These are phyloP conservation scores for Pinus tabuliformis DNA, from an alignment of 75 land plant species.

Conservation along the genomic window DNA sequence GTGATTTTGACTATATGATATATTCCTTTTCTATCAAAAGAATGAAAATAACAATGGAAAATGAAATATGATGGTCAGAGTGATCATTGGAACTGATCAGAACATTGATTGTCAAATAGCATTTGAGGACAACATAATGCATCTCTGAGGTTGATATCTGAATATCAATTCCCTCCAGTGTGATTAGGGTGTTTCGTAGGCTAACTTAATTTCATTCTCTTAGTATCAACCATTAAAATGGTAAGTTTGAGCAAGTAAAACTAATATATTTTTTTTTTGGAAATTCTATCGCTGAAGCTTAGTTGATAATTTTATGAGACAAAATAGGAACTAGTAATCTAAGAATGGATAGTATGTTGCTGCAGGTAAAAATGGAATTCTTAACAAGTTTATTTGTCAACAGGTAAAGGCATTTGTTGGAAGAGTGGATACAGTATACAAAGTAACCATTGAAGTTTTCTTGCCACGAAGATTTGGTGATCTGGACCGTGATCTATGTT, in stretches of 20 bases:
- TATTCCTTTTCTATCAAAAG: too few species aligned
- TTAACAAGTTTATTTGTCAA: slow-evolving; percentile 2
- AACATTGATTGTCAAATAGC: neutral
- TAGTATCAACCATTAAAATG: neutral
- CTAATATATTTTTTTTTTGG: neutral
- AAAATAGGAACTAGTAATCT: too few species aligned
- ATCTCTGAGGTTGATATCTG: neutral
- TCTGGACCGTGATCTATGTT: neutral
- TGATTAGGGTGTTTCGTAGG: neutral
- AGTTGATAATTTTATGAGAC: too few species aligned
- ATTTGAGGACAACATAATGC: neutral
- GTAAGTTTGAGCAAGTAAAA: neutral
- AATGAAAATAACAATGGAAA: too few species aligned
- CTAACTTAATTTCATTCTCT: neutral
- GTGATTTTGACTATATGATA: neutral
- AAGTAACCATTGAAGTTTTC: slow-evolving; percentile 7
- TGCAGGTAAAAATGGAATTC: neutral
- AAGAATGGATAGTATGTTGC: neutral
- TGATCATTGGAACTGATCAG: neutral
- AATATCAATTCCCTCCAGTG: neutral
- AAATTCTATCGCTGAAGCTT: too few species aligned
- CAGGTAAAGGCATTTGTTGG: slow-evolving; percentile 13
- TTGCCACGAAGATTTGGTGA: slow-evolving; percentile 8
- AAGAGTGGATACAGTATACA: neutral
- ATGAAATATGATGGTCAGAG: neutral